Evolutionary conservation across 2,329 filamentous ascomycete genomes (phyloP), one percentile per base, ranked within the genome.

Genomic region (Alternaria arbusti): DNA sequence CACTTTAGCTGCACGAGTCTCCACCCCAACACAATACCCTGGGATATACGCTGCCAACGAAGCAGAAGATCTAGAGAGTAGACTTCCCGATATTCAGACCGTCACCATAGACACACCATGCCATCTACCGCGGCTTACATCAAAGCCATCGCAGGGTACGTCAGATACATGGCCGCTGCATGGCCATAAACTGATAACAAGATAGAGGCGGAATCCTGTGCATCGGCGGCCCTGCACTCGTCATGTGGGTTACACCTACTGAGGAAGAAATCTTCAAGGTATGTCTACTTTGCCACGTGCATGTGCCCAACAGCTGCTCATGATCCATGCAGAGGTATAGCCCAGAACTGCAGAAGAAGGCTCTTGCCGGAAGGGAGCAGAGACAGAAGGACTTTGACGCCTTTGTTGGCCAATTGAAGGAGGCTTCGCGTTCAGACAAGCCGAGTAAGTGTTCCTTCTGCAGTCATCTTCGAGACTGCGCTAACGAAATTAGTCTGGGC

Each of bases 371-470:
- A 62, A 88, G 93, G 17, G 86, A 90, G 61, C 88, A 91, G 78
- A 87, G 88, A 64, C 89, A 96, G 76, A 87, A 94, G 80, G 94
- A 97, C 63, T 97, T 97, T 73, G 92, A 97, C 76, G 87, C 94
- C 59, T 98, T 97, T 75, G 91, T 97, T 26, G 86, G 77, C 52
- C 89, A 90, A 72, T 81, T 99, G 77, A 97, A 97, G 85, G 88
- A 95, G 73, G 93, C 94, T 79, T 92, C 93, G 25, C 96, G 94
- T 83, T 96, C 91, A 13, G 91, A 97, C 77, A 97, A 95, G 83
- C 92, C 92, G 46, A 97, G 94, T 97, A 85, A 65, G 90, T 54
- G 13, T 44, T 45, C 12, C 23, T 22, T 30, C 26, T 49, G 22
- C 26, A n/a, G 26, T n/a, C 50, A 11, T 22, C 25, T 30, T 23